A percentile compares a stretch with the other conserved stretches of the same genome.
Conservation (phyloP, 2,329 filamentous ascomycete genomes). For the Aspergillus fumigatus region DNA sequence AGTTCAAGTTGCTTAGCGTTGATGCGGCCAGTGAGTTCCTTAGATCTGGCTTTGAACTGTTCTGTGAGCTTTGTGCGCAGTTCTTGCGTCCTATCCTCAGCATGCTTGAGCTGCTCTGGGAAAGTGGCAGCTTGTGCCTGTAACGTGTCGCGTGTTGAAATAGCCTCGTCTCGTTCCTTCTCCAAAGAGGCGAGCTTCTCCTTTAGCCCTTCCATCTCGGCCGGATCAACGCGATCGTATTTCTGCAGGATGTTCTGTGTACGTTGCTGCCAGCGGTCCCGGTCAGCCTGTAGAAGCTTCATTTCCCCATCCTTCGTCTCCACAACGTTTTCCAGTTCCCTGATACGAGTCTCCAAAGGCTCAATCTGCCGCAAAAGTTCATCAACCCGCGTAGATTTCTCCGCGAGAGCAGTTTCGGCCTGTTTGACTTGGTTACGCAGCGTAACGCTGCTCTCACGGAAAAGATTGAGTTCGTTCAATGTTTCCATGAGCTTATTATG, state of each 20-base stretch:
- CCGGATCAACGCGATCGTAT: slow-evolving; percentile 91
- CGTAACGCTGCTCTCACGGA: slow-evolving; percentile 90
- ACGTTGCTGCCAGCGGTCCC: slow-evolving; percentile 92
- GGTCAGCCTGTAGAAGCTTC: slow-evolving; percentile 81
- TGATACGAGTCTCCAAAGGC: slow-evolving; percentile 73
- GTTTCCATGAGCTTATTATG: slow-evolving; percentile 93
- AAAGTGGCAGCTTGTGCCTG: slow-evolving; percentile 47
- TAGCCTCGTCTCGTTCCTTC: slow-evolving; percentile 63
- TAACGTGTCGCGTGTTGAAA: slow-evolving; percentile 48
- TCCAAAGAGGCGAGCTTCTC: slow-evolving; percentile 65
- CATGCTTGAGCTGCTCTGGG: slow-evolving; percentile 45
- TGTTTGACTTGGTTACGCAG: slow-evolving; percentile 81
- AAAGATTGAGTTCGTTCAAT: slow-evolving; percentile 90
- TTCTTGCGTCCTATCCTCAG: slow-evolving; percentile 48
- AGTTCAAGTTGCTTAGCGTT: slow-evolving; percentile 49
- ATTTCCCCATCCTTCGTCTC: slow-evolving; percentile 82
- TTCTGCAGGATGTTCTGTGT: slow-evolving; percentile 94
- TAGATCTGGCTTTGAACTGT: slow-evolving; percentile 52
- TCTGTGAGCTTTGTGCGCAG: slow-evolving; percentile 43
- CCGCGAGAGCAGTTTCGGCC: slow-evolving; percentile 68
- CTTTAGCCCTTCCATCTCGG: slow-evolving; percentile 85
- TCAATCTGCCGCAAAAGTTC: slow-evolving; percentile 71
- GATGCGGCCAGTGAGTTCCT: slow-evolving; percentile 63
- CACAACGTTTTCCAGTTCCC: slow-evolving; percentile 76
- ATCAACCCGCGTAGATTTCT: slow-evolving; percentile 70